Evolutionary conservation across 306 rosid genomes (phyloP), one percentile per base, ranked within the genome.

Genomic region (Fragaria ananassa): DNA sequence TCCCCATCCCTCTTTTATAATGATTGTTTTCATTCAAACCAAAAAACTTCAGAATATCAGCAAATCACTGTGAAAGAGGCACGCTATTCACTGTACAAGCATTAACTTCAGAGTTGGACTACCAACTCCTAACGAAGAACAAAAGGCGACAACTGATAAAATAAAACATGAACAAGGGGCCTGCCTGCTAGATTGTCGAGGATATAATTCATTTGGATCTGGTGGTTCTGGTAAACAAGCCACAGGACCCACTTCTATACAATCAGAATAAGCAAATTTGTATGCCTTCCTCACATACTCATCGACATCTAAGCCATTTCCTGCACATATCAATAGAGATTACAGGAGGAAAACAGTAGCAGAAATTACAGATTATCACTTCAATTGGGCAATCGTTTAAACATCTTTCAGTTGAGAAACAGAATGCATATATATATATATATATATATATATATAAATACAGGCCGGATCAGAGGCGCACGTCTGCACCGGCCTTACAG

Each of bases 271-370:
- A 70, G 99, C 99, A 88, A 93, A 96, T 78, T 91, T 96, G 83
- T 96, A 96, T 66, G 99, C 99, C 86, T 86, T 87, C 85, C 99
- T 87, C 56, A 96, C 98, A 86, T 96, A 96, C 81, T 96, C 99
- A 83, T 96, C 99, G 76, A 96, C 90, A 72, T 96, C 98, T 81
- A 96, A 88, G 77, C 99, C 99, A 91, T 93, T 92, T 67, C 99
- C 99, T 96, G 87, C 81, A 77, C 65, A 71, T 34, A 79, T 68
- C 54, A 62, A 76, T 5, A 39, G 57, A 70, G 23, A 71, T 46
- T 69, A 34, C 69, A 27, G 27, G 41, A 47, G 39, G 45, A 46
- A 76, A 45, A 69, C 29, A 82, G 57, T 18, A 42, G 80, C 74
- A 72, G 64, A 29, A 53, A 56, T 50, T 67, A 66, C 44, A 66